Conservation (phyloP, 179 eudicot genomes). For the Beta macrorhiza region DNA sequence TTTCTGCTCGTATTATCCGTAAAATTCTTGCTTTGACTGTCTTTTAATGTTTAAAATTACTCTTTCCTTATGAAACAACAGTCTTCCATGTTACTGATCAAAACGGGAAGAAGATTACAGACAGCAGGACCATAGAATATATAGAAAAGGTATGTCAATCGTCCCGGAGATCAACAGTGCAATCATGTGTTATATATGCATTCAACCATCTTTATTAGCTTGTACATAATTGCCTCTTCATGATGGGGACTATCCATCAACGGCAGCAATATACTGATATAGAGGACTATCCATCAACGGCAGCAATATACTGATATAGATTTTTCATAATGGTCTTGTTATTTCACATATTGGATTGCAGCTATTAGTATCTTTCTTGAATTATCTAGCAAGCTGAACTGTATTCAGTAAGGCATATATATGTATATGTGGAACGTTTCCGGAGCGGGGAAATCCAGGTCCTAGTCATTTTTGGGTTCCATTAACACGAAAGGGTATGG, state of each 20-base stretch:
- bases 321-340: not conserved
- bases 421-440: too few species aligned
- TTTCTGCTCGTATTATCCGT: not conserved
- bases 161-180: not conserved
- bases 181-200: not conserved
- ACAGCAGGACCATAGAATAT: slow-evolving; percentile 51
- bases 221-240: not conserved
- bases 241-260: not conserved
- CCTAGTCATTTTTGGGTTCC: too few species aligned
- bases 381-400: not conserved
- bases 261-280: not conserved
- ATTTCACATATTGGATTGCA: not conserved
- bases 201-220: not conserved
- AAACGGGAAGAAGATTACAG: slow-evolving; percentile 54
- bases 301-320: not conserved
- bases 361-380: not conserved
- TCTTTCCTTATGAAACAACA: slow-evolving; percentile 25
- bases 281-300: not conserved
- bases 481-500: too few species aligned
- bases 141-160: slow-evolving; percentile 53
- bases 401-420: not conserved
- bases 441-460: too few species aligned
- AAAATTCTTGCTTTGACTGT: not conserved
- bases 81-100: slow-evolving; percentile 80
- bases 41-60: not conserved